Conservation (phyloP, 257 asterid species). For the Coffea canephora region DNA sequence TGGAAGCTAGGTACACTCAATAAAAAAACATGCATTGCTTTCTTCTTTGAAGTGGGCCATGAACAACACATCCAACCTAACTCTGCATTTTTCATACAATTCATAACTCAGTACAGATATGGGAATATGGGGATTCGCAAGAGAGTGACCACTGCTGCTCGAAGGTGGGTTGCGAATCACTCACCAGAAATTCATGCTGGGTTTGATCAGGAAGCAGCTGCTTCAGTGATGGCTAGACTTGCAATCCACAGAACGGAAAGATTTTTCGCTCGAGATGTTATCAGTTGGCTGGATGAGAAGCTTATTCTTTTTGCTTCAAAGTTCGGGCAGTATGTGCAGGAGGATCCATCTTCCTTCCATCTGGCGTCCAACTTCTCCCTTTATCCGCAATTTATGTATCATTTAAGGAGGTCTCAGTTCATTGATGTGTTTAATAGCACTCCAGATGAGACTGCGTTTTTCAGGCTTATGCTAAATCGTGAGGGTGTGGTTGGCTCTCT, state of each 20-base stretch:
- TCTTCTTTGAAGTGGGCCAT: conserved; percentile 72
- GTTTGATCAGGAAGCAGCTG: conserved; percentile 96
- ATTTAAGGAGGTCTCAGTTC: conserved; percentile 86
- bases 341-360: conserved; percentile 88
- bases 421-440: conserved; percentile 78
- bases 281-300: conserved; percentile 72
- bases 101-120: conserved; percentile 68
- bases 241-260: conserved; percentile 54
- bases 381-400: conserved; percentile 89
- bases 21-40: conserved; percentile 71
- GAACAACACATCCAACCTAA: conserved; percentile 63
- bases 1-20: conserved; percentile 82
- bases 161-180: conserved; percentile 82
- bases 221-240: conserved; percentile 86
- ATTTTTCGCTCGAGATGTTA: conserved; percentile 50
- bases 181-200: conserved; percentile 79
- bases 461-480: conserved; percentile 73
- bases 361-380: conserved; percentile 72
- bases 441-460: conserved; percentile 91
- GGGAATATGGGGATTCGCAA: conserved; percentile 70
- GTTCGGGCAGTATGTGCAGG: conserved; percentile 82
- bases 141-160: conserved; percentile 88
- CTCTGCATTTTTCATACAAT: conserved; percentile 81
- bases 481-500: conserved; percentile 86
- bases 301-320: conserved; percentile 71